These are phyloP conservation scores for Thalia dealbata DNA, from an alignment of 176 grass and related monocot genomes.

Conservation along the genomic window DNA sequence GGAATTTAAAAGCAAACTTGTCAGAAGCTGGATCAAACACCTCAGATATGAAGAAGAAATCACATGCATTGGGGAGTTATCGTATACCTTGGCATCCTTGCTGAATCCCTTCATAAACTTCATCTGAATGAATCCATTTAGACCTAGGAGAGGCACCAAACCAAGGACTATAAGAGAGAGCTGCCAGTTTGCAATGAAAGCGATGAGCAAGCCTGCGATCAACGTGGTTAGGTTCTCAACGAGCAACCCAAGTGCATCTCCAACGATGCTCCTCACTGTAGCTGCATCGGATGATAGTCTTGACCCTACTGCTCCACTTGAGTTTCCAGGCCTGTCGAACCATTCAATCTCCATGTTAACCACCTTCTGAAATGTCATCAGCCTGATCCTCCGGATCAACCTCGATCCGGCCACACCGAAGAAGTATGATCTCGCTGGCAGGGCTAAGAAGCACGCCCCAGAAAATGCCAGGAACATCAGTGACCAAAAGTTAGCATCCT, in stretches of 20 bases:
- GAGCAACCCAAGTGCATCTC: conserved; percentile 63
- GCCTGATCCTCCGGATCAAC: conserved; percentile 72
- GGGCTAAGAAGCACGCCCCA: conserved; percentile 56
- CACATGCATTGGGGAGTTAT: neutral
- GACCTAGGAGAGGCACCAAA: conserved; percentile 71
- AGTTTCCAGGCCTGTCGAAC: conserved; percentile 78
- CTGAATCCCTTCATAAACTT: conserved; percentile 86
- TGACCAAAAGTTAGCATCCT: conserved; percentile 69
- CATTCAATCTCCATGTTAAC: conserved; percentile 85
- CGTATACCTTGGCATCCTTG: conserved; percentile 76
- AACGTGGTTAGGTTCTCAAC: conserved; percentile 74
- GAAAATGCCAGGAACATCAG: conserved; percentile 80
- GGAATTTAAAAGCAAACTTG: neutral
- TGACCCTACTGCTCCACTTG: conserved; percentile 73
- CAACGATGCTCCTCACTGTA: conserved; percentile 72
- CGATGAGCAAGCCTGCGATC: conserved; percentile 71
- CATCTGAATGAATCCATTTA: conserved; percentile 89
- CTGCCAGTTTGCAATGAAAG: conserved; percentile 80
- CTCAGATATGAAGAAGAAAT: no score
- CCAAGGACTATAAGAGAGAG: conserved; percentile 71
- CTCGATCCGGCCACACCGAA: conserved; percentile 70
- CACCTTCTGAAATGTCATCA: conserved; percentile 90
- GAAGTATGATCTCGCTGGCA: conserved; percentile 73
- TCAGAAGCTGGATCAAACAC: neutral
- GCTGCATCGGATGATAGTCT: conserved; percentile 78